Base-by-base conservation (phyloP, 2,329 filamentous ascomycete genomes). In the Beauveria brongniartii region DNA sequence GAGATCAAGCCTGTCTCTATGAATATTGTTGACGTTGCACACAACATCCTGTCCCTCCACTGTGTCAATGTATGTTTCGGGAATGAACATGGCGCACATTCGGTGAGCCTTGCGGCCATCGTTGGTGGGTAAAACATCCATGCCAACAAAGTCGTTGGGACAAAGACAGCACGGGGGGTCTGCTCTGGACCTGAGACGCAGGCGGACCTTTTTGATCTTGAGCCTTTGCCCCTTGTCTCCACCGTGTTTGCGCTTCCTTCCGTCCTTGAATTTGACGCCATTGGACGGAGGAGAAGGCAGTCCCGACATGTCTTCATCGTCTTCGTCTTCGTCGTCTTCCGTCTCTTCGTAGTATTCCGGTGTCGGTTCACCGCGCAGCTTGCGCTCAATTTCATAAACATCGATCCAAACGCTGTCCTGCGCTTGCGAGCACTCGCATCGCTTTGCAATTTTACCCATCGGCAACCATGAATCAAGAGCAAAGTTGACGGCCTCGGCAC, bases 351-450 rank as follows among this genome's bases (percentile, higher is more conserved):
- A 89, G 67, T 90, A 90, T 67, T 92, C 91, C 5, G 60, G 60
- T 22, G 91, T 91, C 62, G 90, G 88, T 71, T 97, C 92, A 48
- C 94, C 94, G 56, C 92, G 85, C 52, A 97, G 77, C 72, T 95
- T 97, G 63, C 94, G 90, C 75, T 99, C 92, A 61, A 99, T 95
- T 69, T 97, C 94, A 62, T 91, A 87, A 4, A 97, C 92, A 70
- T 99, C 92, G 58, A 99, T 92, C 92, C 95, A 99, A 3, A 99
- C 94, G 69, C 93, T 97, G 77, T 99, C 94, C 63, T 95, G 87
- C 65, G 96, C 92, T 63, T 94, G 85, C 68, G 94, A 92, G 71
- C 94, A 99, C 70, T 97, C 88, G 74, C 94, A 99, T 73, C 94
- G 95, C 75, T 97, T 96, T 18, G 94, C 94, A 67, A 96, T 92